Evolutionary conservation across 768 basidiomycete genomes (phyloP), one percentile per base, ranked within the genome.

Genomic region (Lyophyllum atratum): DNA sequence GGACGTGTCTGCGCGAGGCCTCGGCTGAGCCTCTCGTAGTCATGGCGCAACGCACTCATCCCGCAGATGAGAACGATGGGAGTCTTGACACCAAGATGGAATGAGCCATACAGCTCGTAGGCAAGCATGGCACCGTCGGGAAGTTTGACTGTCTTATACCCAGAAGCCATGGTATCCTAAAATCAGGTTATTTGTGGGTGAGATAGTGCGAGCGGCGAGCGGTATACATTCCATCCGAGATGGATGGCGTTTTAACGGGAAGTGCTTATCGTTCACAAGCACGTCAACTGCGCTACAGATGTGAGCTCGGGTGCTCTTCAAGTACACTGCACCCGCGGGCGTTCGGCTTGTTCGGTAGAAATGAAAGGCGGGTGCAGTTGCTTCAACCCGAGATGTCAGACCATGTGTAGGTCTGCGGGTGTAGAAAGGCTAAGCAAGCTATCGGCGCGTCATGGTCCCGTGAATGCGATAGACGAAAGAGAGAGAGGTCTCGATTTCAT

Each of bases 91-190:
- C n/a, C n/a, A n/a, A n/a, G n/a, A n/a, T n/a, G n/a, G n/a, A n/a
- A n/a, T n/a, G n/a, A n/a, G n/a, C n/a, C n/a, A n/a, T n/a, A n/a
- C n/a, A n/a, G n/a, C n/a, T n/a, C n/a, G n/a, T n/a, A n/a, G n/a
- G n/a, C n/a, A 11, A 78, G 59, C 51, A 67, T 68, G 0, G 79
- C 75, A n/a, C 80, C 80, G 60, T 80, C 79, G 19, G 72, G 67
- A 37, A 79, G 72, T 22, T 55, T 58, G 11, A 73, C 51, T 15
- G 59, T 67, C 2, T 65, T 68, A 59, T 66, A 65, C 42, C 59
- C 58, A 55, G 56, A 60, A 24, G 63, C 55, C 65, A 72, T 71
- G 33, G 42, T 12, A 24, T n/a, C 37, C 43, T n/a, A 47, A 14
- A 54, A 21, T 7, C 12, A 12, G 26, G 40, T 21, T 10, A 47